Evolutionary conservation across 768 basidiomycete genomes (phyloP).

Genomic region (Termitomyces sp.): DNA sequence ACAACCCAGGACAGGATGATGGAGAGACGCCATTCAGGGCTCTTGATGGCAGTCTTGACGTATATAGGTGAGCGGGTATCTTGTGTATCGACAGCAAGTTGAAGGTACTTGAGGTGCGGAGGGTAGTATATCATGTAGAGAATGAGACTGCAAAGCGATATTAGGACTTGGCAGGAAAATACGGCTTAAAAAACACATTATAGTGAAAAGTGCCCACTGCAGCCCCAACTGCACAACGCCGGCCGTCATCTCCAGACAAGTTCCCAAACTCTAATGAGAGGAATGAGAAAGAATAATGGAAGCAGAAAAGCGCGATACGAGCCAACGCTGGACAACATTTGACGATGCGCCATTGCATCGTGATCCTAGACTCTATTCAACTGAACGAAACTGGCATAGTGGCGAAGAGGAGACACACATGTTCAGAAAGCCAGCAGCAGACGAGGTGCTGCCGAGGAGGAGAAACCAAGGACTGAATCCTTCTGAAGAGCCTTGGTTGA

Average conservation of each 20-base stretch:
- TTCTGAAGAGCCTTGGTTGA: conserved; percentile 70
- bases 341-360: conserved; percentile 80
- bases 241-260: conserved; percentile 74
- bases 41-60: conserved; percentile 46
- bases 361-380: conserved; percentile 45
- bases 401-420: conserved; percentile 41
- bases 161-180: not conserved
- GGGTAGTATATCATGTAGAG: conserved; percentile 95
- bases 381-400: not conserved
- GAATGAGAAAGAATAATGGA: not conserved
- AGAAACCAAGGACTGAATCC: conserved; percentile 93
- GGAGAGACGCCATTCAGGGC: conserved; percentile 74
- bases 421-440: conserved; percentile 80
- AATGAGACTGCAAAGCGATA: conserved; percentile 52
- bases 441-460: conserved; percentile 81
- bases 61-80: conserved; percentile 33
- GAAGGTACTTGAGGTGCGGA: conserved; percentile 65
- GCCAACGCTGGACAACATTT: conserved; percentile 79
- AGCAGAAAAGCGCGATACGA: conserved; percentile 22
- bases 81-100: conserved; percentile 29
- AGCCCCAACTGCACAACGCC: conserved; percentile 78
- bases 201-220: conserved; percentile 81
- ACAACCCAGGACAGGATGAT: conserved; percentile 71
- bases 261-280: conserved; percentile 48
- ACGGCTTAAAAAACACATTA: conserved; percentile 57